These are phyloP conservation scores for Dothideomycetes sp. DNA, from an alignment of 2,329 filamentous ascomycete genomes.

Conservation along the genomic window DNA sequence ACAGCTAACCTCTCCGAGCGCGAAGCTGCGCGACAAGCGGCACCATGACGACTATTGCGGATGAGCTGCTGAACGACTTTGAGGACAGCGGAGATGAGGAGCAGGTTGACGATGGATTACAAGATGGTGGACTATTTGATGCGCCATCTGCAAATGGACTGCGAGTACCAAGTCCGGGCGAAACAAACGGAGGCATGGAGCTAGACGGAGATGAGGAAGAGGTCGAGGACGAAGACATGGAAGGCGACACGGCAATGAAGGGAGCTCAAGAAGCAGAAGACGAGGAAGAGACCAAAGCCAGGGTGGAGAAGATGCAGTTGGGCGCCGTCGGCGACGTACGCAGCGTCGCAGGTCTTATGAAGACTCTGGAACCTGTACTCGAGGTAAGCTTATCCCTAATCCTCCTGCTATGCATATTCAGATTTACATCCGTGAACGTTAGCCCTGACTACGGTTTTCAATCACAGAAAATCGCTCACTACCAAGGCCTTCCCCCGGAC, in stretches of 20 bases:
- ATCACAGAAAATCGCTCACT: conserved; percentile 68
- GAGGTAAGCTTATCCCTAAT: conserved; percentile 51
- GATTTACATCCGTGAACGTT: conserved; percentile 55
- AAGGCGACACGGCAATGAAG: conserved; percentile 47
- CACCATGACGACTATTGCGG: conserved; percentile 77
- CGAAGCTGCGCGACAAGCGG: neutral
- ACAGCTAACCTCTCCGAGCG: neutral
- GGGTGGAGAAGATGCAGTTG: conserved; percentile 74
- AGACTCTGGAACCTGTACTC: conserved; percentile 67
- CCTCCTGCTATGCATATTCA: conserved; percentile 18
- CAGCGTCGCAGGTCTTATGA: conserved; percentile 70
- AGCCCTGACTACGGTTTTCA: conserved; percentile 56
- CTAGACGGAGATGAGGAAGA: conserved; percentile 45
- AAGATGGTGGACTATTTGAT: conserved; percentile 12
- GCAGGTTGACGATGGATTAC: conserved; percentile 17
- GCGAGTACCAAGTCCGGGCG: conserved; percentile 12
- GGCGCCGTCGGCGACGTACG: conserved; percentile 65
- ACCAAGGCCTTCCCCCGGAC: conserved; percentile 56
- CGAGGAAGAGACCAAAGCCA: conserved; percentile 61
- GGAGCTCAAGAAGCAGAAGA: conserved; percentile 47
- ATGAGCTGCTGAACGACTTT: conserved; percentile 86
- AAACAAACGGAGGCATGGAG: conserved; percentile 33
- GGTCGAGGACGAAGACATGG: conserved; percentile 14
- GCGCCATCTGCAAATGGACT: conserved; percentile 3
- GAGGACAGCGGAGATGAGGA: conserved; percentile 67